A percentile compares a stretch with the other conserved stretches of the same genome.
Evolutionary conservation across 2,329 filamentous ascomycete genomes (phyloP).

Genomic region (Didymella lethalis): DNA sequence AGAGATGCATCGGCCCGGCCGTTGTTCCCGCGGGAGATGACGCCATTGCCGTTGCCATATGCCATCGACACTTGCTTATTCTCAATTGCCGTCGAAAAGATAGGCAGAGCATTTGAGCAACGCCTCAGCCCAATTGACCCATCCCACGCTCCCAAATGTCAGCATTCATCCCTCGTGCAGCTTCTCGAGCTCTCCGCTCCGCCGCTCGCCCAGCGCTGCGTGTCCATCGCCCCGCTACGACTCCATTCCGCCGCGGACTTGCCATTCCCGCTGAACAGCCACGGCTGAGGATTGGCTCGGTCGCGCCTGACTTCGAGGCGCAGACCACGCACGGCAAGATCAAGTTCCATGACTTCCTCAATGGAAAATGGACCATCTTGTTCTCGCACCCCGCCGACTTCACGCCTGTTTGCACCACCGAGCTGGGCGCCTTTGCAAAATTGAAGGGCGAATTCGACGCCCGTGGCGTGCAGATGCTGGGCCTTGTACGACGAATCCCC

Average conservation of each 20-base stretch:
- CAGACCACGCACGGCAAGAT: slow-evolving; percentile 80
- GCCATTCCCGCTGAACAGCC: slow-evolving; percentile 51
- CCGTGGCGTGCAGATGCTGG: slow-evolving; percentile 89
- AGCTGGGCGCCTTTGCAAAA: slow-evolving; percentile 92
- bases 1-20: slow-evolving; percentile 2
- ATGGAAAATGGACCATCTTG: slow-evolving; percentile 79
- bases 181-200: slow-evolving; percentile 45
- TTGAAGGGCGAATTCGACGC: slow-evolving; percentile 86
- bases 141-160: slow-evolving; percentile 38
- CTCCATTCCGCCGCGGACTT: slow-evolving; percentile 50
- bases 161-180: slow-evolving; percentile 45
- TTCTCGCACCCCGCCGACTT: slow-evolving; percentile 89
- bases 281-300: slow-evolving; percentile 55
- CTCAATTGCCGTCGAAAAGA: slow-evolving; percentile 2
- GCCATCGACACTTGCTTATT: slow-evolving; percentile 11
- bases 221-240: slow-evolving; percentile 36
- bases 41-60: slow-evolving; percentile 11
- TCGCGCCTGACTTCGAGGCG: slow-evolving; percentile 80
- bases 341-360: slow-evolving; percentile 71
- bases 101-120: background rate
- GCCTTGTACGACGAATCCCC: slow-evolving; percentile 61
- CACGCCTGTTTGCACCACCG: slow-evolving; percentile 94
- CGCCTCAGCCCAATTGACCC: slow-evolving; percentile 1
- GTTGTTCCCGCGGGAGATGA: slow-evolving; percentile 14
- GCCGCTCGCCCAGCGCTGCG: slow-evolving; percentile 38